A percentile compares a stretch with the other conserved stretches of the same genome.
Evolutionary conservation across 129 eudicot species (phyloP).

Genomic region (Artemisia tridentata): DNA sequence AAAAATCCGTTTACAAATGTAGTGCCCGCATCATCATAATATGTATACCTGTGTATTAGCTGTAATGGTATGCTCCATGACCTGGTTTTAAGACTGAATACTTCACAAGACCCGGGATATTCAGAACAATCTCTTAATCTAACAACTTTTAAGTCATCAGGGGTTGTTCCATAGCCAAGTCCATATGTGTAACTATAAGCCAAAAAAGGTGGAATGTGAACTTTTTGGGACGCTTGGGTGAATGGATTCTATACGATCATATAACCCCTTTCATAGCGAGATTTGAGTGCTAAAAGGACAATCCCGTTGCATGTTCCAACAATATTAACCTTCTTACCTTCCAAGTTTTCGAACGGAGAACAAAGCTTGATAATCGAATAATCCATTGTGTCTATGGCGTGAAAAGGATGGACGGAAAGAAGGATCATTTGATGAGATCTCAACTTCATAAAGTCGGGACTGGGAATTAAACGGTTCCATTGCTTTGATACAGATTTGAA

Average conservation of each 20-base stretch:
- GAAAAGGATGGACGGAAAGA: background rate
- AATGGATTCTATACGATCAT: constrained; percentile 12
- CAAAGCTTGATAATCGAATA: background rate
- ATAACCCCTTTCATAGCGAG: no score
- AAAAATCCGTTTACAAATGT: constrained; percentile 17
- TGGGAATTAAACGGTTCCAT: constrained; percentile 1
- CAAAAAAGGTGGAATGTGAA: background rate
- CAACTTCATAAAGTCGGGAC: background rate
- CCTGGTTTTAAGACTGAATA: background rate
- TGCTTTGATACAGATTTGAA: background rate
- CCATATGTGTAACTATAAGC: background rate
- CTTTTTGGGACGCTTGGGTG: background rate
- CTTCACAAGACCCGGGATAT: background rate
- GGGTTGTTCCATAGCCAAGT: constrained; percentile 2
- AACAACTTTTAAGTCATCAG: constrained; percentile 14
- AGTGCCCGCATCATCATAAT: background rate
- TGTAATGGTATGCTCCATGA: constrained; percentile 2
- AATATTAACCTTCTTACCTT: background rate
- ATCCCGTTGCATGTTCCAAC: constrained; percentile 15
- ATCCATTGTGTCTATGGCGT: background rate
- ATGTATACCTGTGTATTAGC: background rate
- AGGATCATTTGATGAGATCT: constrained; percentile 17
- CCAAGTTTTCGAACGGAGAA: background rate
- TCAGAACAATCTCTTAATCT: background rate
- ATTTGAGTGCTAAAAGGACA: background rate